These are phyloP conservation scores for Trametes sp. DNA, from an alignment of 1,284 basidiomycete genomes.

Conservation along the genomic window DNA sequence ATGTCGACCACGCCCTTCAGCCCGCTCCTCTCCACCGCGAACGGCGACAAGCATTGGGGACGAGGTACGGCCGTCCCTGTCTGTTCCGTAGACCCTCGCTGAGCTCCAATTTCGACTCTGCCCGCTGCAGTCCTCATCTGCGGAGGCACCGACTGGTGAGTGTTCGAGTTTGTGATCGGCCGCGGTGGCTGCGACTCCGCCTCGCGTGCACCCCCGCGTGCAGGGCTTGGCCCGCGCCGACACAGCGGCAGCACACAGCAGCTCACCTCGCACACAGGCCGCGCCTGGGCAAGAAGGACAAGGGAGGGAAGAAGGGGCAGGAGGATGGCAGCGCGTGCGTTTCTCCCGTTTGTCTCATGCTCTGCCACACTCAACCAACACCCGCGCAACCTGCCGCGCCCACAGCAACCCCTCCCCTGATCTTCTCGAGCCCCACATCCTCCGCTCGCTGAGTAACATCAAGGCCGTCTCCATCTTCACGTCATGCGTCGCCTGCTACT, in stretches of 20 bases:
- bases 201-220: slow-evolving; percentile 16
- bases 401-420: slow-evolving; percentile 53
- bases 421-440: slow-evolving; percentile 85
- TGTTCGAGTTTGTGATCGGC: slow-evolving; percentile 22
- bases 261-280: slow-evolving; percentile 22
- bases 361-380: slow-evolving; percentile 1
- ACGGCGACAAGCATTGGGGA: slow-evolving; percentile 36
- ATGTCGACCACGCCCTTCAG: slow-evolving; percentile 27
- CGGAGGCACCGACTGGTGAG: slow-evolving; percentile 86
- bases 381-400: background rate
- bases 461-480: slow-evolving; percentile 76
- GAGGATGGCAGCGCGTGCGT: slow-evolving; percentile 31
- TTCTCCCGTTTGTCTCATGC: slow-evolving; percentile 1
- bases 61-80: slow-evolving; percentile 32
- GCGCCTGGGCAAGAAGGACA: slow-evolving; percentile 33
- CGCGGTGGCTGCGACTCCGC: slow-evolving; percentile 23
- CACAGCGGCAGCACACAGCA: background rate
- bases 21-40: slow-evolving; percentile 18
- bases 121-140: slow-evolving; percentile 73
- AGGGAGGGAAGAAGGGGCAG: slow-evolving; percentile 31
- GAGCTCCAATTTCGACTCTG: slow-evolving; percentile 13
- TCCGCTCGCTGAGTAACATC: slow-evolving; percentile 88
- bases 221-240: background rate
- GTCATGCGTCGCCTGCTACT: slow-evolving; percentile 77
- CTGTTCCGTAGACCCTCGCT: slow-evolving; percentile 2